Base-by-base conservation (phyloP, 2,329 filamentous ascomycete species). In the Paecilomyces dactylethromorphus region DNA sequence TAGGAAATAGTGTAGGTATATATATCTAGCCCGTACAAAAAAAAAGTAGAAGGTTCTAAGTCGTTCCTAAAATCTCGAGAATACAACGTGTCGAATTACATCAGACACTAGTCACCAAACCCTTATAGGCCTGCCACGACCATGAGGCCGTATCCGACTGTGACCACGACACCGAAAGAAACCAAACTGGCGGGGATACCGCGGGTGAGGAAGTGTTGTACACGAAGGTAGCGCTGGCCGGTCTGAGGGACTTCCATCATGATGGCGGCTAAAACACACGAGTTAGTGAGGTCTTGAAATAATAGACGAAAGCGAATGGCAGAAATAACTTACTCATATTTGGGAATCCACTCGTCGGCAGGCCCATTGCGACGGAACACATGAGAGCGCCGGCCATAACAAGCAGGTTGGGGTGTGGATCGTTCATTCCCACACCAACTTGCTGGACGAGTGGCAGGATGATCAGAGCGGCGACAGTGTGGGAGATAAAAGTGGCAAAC, bases 211-310 rank as follows among this genome's bases (percentile, higher is more conserved):
- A 99, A 99, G 73, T 99, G 94, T 71, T 89, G 90, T 56, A 99
- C 95, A 60, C 89, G 82, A 57, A 99, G 82, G 71, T 99, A 99
- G 58, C 94, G 83, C 71, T 96, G 91, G 8, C 94, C 94, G 0
- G 92, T 95, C 63, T 88, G 84, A 0, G 90, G 84, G 68, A 99
- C 93, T 77, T 99, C 94, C 82, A 97, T 97, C 94, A 99, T 97
- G 69, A 99, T 97, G 3, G 94, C 94, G 69, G 94, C 91, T 95
- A 63, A 8, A 8, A 1, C 58, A 57, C 39, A 56, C 29, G 18
- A 22, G 45, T 62, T 33, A 49, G 3, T 22, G 12, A 56, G 35
- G 54, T 12, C 52, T 13, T 6, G 24, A 12, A 22, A 54, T 11
- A 24, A 45, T 57, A 29, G 26, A 60, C 50, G 15, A 39, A 60